phyloP scores from a whole-genome alignment of 2,329 filamentous ascomycete genomes.

The Cladophialophora exuberans region DNA sequence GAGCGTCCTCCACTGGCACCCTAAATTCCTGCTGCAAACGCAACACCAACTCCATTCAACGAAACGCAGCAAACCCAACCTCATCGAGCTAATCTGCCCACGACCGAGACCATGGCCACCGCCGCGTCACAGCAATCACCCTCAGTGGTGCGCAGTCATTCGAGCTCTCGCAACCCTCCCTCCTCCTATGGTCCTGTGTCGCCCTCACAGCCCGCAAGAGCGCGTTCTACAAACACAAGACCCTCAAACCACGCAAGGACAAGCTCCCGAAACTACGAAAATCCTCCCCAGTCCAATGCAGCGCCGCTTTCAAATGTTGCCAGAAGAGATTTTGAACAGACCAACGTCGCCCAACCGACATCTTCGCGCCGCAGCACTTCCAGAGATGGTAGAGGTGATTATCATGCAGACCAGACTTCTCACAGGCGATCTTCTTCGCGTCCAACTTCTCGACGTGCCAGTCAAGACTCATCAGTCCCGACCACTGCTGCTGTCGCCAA shows the following conservation, averaged over 20 bases:
- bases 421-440: constrained; percentile 45
- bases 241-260: constrained; percentile 43
- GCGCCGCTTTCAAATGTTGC: constrained; percentile 56
- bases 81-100: neutral
- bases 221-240: constrained; percentile 49
- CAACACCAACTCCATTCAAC: constrained; percentile 9
- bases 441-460: constrained; percentile 46
- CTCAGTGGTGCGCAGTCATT: constrained; percentile 54
- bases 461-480: constrained; percentile 49
- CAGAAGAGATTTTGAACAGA: constrained; percentile 74
- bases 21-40: constrained; percentile 25
- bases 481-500: constrained; percentile 57
- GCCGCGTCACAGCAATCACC: constrained; percentile 51
- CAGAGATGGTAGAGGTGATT: constrained; percentile 59
- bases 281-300: constrained; percentile 51
- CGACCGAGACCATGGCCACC: constrained; percentile 44
- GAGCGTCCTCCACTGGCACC: constrained; percentile 19
- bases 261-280: constrained; percentile 44
- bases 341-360: constrained; percentile 63
- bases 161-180: constrained; percentile 51
- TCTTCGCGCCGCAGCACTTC: constrained; percentile 63
- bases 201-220: constrained; percentile 49
- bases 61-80: neutral
- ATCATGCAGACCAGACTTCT: constrained; percentile 60
- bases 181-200: constrained; percentile 44